Evolutionary conservation across 495 filamentous ascomycete genomes (phyloP).

Genomic region (Aspergillus leporis): DNA sequence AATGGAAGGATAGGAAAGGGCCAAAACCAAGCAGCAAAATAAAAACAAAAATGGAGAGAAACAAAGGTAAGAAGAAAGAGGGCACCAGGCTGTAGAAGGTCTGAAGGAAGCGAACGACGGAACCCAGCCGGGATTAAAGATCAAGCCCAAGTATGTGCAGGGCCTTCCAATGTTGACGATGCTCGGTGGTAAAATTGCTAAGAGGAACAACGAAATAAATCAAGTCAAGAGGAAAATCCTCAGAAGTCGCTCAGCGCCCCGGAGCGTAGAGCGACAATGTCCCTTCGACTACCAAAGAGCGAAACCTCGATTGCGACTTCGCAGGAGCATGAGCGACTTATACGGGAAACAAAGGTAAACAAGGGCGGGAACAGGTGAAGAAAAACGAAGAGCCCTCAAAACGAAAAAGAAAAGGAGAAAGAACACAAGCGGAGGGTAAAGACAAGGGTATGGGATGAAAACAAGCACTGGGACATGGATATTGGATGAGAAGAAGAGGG

Average conservation of each 20-base stretch:
- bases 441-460: constrained; percentile 5
- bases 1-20: constrained; percentile 1
- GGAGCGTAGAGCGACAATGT: constrained; percentile 4
- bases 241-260: constrained; percentile 20
- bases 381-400: constrained; percentile 13
- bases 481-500: constrained; percentile 16
- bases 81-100: constrained; percentile 16
- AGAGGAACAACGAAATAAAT: not conserved
- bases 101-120: constrained; percentile 18
- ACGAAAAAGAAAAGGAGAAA: constrained; percentile 1
- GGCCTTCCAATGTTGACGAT: constrained; percentile 1
- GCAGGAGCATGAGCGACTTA: constrained; percentile 19
- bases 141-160: not conserved
- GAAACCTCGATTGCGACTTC: constrained; percentile 16
- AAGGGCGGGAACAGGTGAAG: constrained; percentile 11
- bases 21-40: not conserved
- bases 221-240: not conserved
- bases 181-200: constrained; percentile 12
- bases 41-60: constrained; percentile 1
- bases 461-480: constrained; percentile 5
- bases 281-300: constrained; percentile 18
- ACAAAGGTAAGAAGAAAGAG: constrained; percentile 9
- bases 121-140: constrained; percentile 11
- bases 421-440: constrained; percentile 4
- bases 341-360: constrained; percentile 18